Conservation (phyloP, 2,329 filamentous ascomycete genomes). For the Aspergillus sp. region DNA sequence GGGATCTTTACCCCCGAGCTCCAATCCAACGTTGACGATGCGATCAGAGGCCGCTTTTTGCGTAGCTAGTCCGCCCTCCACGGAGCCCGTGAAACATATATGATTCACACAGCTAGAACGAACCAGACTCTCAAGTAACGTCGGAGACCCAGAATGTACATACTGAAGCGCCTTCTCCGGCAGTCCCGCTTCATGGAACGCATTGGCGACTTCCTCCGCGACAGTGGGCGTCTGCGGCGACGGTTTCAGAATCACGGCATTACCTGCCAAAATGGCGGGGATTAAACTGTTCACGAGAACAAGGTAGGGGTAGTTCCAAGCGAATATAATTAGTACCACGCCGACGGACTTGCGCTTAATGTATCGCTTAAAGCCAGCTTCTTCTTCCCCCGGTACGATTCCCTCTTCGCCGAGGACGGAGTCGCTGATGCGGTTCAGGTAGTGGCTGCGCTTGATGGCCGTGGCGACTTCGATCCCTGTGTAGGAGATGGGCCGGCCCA, state of each 20-base stretch:
- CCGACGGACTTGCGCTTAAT: conserved; percentile 84
- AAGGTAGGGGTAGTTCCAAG: conserved; percentile 94
- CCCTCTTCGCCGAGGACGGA: conserved; percentile 66
- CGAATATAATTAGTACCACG: conserved; percentile 81
- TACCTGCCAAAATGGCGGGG: conserved; percentile 80
- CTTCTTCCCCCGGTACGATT: conserved; percentile 56
- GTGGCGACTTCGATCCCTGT: conserved; percentile 79
- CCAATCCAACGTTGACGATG: conserved; percentile 78
- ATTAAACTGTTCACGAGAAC: conserved; percentile 87
- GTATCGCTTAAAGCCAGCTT: conserved; percentile 83
- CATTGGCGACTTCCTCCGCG: conserved; percentile 73
- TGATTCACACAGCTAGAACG: conserved; percentile 71
- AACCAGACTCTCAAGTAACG: conserved; percentile 74
- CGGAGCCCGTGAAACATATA: conserved; percentile 88
- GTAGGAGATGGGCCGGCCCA: conserved; percentile 87
- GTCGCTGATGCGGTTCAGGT: conserved; percentile 82
- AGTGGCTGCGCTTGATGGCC: conserved; percentile 77
- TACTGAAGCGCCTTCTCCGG: conserved; percentile 80
- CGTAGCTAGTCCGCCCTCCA: conserved; percentile 77
- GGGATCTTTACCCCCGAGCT: conserved; percentile 89
- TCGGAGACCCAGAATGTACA: conserved; percentile 78
- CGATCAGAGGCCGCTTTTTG: conserved; percentile 79
- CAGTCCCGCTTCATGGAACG: conserved; percentile 78
- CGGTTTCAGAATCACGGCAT: conserved; percentile 86
- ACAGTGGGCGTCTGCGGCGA: conserved; percentile 90